These are phyloP conservation scores for Boletus vermiculosoides DNA, from an alignment of 768 basidiomycete species.

Conservation along the genomic window DNA sequence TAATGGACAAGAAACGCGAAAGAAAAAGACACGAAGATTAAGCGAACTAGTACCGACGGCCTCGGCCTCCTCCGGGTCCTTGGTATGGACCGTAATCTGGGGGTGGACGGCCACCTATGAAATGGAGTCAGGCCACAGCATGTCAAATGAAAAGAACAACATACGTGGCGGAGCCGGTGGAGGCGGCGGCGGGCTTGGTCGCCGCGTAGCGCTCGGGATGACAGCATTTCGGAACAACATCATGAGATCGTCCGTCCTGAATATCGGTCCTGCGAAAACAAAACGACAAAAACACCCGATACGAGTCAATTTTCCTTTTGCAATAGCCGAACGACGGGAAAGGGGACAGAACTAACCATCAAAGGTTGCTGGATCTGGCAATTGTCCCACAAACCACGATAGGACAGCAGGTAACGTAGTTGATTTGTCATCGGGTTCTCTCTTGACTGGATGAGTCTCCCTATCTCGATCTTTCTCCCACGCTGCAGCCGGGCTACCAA, in stretches of 20 bases:
- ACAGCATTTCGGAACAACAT: conserved; percentile 78
- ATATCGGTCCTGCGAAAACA: conserved; percentile 68
- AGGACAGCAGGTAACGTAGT: conserved; percentile 55
- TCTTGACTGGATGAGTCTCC: conserved; percentile 38
- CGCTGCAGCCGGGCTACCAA: conserved; percentile 37
- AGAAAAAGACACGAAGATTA: not conserved
- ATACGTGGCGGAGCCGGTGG: conserved; percentile 49
- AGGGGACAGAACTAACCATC: conserved; percentile 60
- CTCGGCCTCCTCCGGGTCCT: conserved; percentile 56
- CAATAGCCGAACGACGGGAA: conserved; percentile 9
- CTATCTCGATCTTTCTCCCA: conserved; percentile 49
- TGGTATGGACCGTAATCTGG: conserved; percentile 87
- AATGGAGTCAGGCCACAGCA: conserved; percentile 7
- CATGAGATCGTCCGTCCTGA: conserved; percentile 89
- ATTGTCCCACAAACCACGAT: conserved; percentile 79
- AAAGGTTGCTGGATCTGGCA: conserved; percentile 73
- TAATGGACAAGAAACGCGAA: conserved; percentile 14
- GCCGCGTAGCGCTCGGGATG: conserved; percentile 59
- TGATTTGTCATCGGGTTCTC: conserved; percentile 48
- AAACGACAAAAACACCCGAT: conserved; percentile 4
- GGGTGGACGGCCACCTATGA: conserved; percentile 65
- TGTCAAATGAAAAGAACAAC: not conserved
- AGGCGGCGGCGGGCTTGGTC: conserved; percentile 60
- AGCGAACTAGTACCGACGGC: conserved; percentile 39
- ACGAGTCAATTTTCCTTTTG: conserved; percentile 14